These are phyloP conservation scores for Cladosporium cucumerinum DNA, from an alignment of 2,329 filamentous ascomycete genomes.

Conservation along the genomic window DNA sequence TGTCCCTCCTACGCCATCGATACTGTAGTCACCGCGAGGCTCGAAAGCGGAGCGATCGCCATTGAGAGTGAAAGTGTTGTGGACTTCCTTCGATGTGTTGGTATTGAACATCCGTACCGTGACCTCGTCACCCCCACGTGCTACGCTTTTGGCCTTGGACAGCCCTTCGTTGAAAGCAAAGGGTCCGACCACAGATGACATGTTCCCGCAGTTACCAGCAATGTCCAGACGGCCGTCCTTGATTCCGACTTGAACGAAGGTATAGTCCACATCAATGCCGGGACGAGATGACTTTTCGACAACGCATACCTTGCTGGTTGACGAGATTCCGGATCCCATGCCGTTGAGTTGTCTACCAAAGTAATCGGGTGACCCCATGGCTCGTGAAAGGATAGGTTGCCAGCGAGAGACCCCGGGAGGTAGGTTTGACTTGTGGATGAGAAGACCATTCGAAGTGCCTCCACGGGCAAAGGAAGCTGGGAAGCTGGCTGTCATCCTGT, in stretches of 20 bases:
- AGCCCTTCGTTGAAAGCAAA: slow-evolving; percentile 58
- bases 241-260: slow-evolving; percentile 67
- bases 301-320: slow-evolving; percentile 68
- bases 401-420: slow-evolving; percentile 47
- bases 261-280: slow-evolving; percentile 64
- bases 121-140: slow-evolving; percentile 36
- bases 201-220: slow-evolving; percentile 73
- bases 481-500: slow-evolving; percentile 29
- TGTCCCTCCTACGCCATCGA: slow-evolving; percentile 62
- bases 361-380: slow-evolving; percentile 64
- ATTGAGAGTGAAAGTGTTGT: slow-evolving; percentile 55
- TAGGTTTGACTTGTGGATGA: slow-evolving; percentile 55
- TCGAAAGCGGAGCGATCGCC: slow-evolving; percentile 42
- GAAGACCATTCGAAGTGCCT: slow-evolving; percentile 66
- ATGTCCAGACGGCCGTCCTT: slow-evolving; percentile 60
- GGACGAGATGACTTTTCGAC: slow-evolving; percentile 51
- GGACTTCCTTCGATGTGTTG: slow-evolving; percentile 65
- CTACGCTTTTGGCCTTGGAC: slow-evolving; percentile 33
- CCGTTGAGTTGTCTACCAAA: slow-evolving; percentile 70
- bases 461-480: slow-evolving; percentile 62
- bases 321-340: slow-evolving; percentile 66
- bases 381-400: slow-evolving; percentile 55
- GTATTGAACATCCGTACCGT: slow-evolving; percentile 65
- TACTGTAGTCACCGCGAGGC: slow-evolving; percentile 52
- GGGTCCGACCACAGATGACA: slow-evolving; percentile 65